A percentile compares a stretch with the other conserved stretches of the same genome.
Evolutionary conservation across 805 yeast species (phyloP).

Genomic region (Schwanniomyces vanrijiae): DNA sequence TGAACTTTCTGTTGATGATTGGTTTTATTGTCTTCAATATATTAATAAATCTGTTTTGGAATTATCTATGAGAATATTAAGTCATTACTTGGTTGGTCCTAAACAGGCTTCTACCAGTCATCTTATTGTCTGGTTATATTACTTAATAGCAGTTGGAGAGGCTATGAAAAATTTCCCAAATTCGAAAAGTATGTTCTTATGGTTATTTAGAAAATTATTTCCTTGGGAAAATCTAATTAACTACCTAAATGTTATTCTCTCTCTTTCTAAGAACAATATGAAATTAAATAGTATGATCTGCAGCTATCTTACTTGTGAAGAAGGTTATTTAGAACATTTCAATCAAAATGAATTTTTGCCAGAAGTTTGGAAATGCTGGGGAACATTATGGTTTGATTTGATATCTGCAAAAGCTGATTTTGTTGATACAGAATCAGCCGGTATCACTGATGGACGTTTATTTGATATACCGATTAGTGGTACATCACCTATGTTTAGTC

Average conservation of each 20-base stretch:
- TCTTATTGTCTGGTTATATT: conserved; percentile 74
- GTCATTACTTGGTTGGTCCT: conserved; percentile 70
- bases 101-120: conserved; percentile 70
- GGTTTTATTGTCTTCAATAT: conserved; percentile 58
- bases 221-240: conserved; percentile 71
- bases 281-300: conserved; percentile 23
- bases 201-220: conserved; percentile 53
- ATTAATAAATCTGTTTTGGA: conserved; percentile 66
- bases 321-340: conserved; percentile 43
- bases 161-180: conserved; percentile 48
- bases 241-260: conserved; percentile 60
- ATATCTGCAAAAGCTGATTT: conserved; percentile 55
- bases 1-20: conserved; percentile 40
- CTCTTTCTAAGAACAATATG: conserved; percentile 24
- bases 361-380: conserved; percentile 87
- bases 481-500: conserved; percentile 30
- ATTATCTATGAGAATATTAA: conserved; percentile 65
- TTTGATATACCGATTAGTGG: conserved; percentile 73
- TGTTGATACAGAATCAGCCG: conserved; percentile 49
- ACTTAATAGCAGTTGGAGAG: conserved; percentile 61
- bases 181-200: conserved; percentile 46
- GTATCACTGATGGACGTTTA: conserved; percentile 51
- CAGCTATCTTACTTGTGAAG: conserved; percentile 10
- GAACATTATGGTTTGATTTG: conserved; percentile 75
- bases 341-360: conserved; percentile 62